Conservation (phyloP, 805 yeast species). For the Tetrapisispora phaffii region DNA sequence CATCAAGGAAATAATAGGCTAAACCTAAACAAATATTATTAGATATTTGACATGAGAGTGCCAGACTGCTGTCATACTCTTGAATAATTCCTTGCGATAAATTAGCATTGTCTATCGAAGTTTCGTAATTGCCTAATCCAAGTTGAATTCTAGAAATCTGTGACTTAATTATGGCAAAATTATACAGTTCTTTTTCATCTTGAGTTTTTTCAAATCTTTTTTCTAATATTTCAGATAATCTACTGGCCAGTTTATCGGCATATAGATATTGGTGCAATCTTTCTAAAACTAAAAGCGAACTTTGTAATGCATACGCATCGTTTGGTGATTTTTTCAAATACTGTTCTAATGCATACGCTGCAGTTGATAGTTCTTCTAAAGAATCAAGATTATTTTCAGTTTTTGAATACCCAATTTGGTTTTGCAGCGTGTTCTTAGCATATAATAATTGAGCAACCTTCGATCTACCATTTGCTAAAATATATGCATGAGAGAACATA, state of each 20-base stretch:
- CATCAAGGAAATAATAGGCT: constrained; percentile 50
- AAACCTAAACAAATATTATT: constrained; percentile 65
- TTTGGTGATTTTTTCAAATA: constrained; percentile 54
- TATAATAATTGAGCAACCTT: constrained; percentile 63
- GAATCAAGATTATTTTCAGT: constrained; percentile 48
- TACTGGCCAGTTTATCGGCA: constrained; percentile 41
- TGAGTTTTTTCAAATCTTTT: constrained; percentile 47
- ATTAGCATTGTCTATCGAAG: constrained; percentile 54
- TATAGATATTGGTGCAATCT: constrained; percentile 52
- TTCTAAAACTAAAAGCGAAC: constrained; percentile 53
- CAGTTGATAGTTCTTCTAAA: constrained; percentile 56
- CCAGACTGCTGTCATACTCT: constrained; percentile 31
- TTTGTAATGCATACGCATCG: constrained; percentile 47
- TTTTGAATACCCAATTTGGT: constrained; percentile 34
- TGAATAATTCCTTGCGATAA: constrained; percentile 41
- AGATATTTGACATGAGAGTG: constrained; percentile 37
- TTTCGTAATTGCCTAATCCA: constrained; percentile 45
- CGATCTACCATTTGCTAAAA: constrained; percentile 64
- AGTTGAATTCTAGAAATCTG: constrained; percentile 65
- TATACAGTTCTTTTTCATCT: constrained; percentile 35
- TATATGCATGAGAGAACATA: constrained; percentile 68
- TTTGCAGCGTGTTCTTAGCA: constrained; percentile 47
- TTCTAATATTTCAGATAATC: constrained; percentile 44
- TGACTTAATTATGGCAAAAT: constrained; percentile 51
- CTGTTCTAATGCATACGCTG: constrained; percentile 55